Evolutionary conservation across 2,329 filamentous ascomycete genomes (phyloP).

Genomic region (Ilyonectria destructans): DNA sequence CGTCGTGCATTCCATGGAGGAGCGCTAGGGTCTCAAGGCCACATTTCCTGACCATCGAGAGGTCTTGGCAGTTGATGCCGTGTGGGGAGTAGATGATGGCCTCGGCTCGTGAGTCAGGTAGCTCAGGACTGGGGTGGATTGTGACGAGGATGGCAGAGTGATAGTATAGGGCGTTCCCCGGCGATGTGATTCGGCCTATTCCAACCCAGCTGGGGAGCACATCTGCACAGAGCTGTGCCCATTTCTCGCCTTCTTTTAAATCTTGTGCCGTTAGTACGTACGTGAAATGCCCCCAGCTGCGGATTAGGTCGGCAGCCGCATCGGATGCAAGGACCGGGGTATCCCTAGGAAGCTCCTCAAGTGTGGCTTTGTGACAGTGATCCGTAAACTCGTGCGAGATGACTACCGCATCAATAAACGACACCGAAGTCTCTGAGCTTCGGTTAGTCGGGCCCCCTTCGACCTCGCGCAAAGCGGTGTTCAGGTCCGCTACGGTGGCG

Average conservation of each 20-base stretch:
- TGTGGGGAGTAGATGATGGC: slow-evolving; percentile 77
- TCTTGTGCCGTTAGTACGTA: neutral
- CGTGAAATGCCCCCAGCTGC: neutral
- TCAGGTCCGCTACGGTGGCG: slow-evolving; percentile 69
- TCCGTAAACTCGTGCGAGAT: slow-evolving; percentile 80
- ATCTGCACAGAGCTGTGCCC: slow-evolving; percentile 50
- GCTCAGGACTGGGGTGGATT: slow-evolving; percentile 58
- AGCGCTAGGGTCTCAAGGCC: slow-evolving; percentile 70
- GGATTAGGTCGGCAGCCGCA: neutral
- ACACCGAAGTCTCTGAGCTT: slow-evolving; percentile 37
- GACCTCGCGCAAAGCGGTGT: slow-evolving; percentile 45
- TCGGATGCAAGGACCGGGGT: slow-evolving; percentile 74
- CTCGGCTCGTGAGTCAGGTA: slow-evolving; percentile 57
- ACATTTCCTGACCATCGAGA: slow-evolving; percentile 60
- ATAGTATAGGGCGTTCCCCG: slow-evolving; percentile 71
- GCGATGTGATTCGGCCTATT: slow-evolving; percentile 70
- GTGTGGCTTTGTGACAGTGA: slow-evolving; percentile 76
- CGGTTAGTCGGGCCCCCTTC: neutral
- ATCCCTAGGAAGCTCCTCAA: slow-evolving; percentile 67
- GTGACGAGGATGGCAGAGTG: slow-evolving; percentile 74
- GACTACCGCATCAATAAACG: slow-evolving; percentile 69
- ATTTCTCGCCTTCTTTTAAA: neutral
- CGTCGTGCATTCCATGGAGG: slow-evolving; percentile 76
- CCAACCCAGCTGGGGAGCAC: slow-evolving; percentile 76
- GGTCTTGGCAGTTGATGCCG: slow-evolving; percentile 66